These are phyloP conservation scores for Zygosaccharomyces sapae DNA, from an alignment of 1,139 yeast species.

Conservation along the genomic window DNA sequence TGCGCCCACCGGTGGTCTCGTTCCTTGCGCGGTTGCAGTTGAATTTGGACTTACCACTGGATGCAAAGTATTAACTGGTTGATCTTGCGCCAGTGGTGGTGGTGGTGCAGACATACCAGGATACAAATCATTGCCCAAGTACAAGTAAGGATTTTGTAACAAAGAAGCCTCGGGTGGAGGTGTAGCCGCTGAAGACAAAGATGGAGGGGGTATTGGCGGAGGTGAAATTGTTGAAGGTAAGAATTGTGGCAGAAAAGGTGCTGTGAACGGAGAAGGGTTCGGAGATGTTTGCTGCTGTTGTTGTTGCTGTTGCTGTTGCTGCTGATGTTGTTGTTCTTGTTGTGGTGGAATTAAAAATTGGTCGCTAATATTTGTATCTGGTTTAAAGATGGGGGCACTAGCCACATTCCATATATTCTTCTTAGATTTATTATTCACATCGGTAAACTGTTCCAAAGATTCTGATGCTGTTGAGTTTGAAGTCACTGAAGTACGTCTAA, in stretches of 20 bases:
- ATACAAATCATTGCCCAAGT: slow-evolving; percentile 14
- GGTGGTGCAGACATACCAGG: slow-evolving; percentile 1
- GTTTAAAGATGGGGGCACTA: slow-evolving; percentile 29
- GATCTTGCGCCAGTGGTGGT: background rate
- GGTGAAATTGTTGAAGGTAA: slow-evolving; percentile 10
- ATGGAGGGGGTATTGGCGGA: background rate
- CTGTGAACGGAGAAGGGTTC: slow-evolving; percentile 7
- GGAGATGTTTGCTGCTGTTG: slow-evolving; percentile 4
- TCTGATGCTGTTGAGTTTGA: slow-evolving; percentile 10
- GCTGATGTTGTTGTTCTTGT: slow-evolving; percentile 2
- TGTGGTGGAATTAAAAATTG: slow-evolving; percentile 4
- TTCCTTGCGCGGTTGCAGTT: background rate
- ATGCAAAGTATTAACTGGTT: background rate
- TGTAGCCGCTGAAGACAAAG: slow-evolving; percentile 6
- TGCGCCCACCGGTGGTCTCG: slow-evolving; percentile 4
- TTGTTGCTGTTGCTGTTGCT: background rate
- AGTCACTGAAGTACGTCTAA: slow-evolving; percentile 12
- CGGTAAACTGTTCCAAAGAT: slow-evolving; percentile 2
- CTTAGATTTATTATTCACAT: slow-evolving; percentile 2
- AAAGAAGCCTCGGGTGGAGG: slow-evolving; percentile 7
- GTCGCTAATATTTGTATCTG: slow-evolving; percentile 10
- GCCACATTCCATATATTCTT: slow-evolving; percentile 31
- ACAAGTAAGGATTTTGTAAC: slow-evolving; percentile 12
- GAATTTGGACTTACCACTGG: background rate
- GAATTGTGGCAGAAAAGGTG: slow-evolving; percentile 7